Conservation (phyloP, 108 stramenopile species). For the Cylindrotheca closterium region DNA sequence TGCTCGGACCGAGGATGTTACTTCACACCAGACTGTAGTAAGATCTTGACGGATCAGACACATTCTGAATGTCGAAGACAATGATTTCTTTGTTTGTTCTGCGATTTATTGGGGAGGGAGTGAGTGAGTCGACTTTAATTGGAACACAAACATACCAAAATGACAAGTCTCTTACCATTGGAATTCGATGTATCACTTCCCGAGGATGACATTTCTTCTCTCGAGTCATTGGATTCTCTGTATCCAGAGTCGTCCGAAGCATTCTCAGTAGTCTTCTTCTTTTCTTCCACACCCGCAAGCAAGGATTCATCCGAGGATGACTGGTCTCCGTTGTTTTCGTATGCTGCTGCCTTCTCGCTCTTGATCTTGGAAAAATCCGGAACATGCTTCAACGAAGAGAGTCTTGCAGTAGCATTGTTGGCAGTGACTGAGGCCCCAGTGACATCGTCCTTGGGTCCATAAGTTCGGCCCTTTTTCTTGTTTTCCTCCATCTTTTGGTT, state of each 20-base stretch:
- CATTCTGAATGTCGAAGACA: constrained; percentile 72
- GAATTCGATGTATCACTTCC: constrained; percentile 45
- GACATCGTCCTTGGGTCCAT: constrained; percentile 76
- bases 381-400: constrained; percentile 67
- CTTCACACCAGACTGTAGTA: constrained; percentile 85
- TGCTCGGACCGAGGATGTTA: constrained; percentile 77
- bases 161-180: constrained; percentile 36
- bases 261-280: constrained; percentile 46
- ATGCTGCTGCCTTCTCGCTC: constrained; percentile 14
- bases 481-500: constrained; percentile 57
- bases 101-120: too few species aligned
- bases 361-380: constrained; percentile 25
- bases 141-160: not conserved
- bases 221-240: constrained; percentile 74
- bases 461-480: constrained; percentile 32
- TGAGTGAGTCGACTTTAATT: constrained; percentile 3
- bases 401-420: constrained; percentile 79
- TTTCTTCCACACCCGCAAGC: constrained; percentile 40
- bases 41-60: constrained; percentile 76
- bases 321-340: constrained; percentile 39
- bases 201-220: constrained; percentile 65
- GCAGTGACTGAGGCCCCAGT: constrained; percentile 83
- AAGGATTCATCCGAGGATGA: constrained; percentile 59
- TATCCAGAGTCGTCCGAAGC: constrained; percentile 81
- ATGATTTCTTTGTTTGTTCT: constrained; percentile 47